phyloP scores from a whole-genome alignment of 2,329 filamentous ascomycete species.

The Simplicillium sp. region DNA sequence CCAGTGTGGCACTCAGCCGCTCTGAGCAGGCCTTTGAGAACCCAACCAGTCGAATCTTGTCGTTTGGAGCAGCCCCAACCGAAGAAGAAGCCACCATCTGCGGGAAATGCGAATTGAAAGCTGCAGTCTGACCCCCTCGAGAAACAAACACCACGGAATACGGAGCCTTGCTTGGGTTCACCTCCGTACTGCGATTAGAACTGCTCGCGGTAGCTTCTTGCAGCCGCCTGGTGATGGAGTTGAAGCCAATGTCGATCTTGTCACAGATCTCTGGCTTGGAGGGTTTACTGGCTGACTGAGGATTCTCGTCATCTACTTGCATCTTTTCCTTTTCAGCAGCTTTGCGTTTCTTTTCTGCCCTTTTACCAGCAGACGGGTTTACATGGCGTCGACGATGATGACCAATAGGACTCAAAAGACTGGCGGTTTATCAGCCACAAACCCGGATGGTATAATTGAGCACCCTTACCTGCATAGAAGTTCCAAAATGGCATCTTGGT shows the following conservation, averaged over 20 bases:
- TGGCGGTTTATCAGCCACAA: slow-evolving; percentile 19
- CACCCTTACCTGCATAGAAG: slow-evolving; percentile 53
- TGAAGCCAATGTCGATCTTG: slow-evolving; percentile 55
- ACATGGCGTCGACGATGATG: slow-evolving; percentile 46
- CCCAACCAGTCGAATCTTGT: slow-evolving; percentile 47
- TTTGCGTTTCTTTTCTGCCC: slow-evolving; percentile 41
- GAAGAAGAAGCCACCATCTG: slow-evolving; percentile 44
- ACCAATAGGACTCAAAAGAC: slow-evolving; percentile 55
- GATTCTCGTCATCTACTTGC: slow-evolving; percentile 9
- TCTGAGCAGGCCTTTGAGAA: slow-evolving; percentile 52
- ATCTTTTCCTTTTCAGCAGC: slow-evolving; percentile 20
- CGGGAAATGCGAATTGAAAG: slow-evolving; percentile 52
- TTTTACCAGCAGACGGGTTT: slow-evolving; percentile 51
- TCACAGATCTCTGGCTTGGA: slow-evolving; percentile 40
- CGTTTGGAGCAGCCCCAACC: slow-evolving; percentile 22
- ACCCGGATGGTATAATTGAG: background rate
- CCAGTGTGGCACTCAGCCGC: slow-evolving; percentile 45
- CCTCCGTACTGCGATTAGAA: background rate
- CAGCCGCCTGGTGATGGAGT: slow-evolving; percentile 51
- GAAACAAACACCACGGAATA: slow-evolving; percentile 50
- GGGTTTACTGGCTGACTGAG: slow-evolving; percentile 12
- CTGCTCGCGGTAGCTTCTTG: slow-evolving; percentile 17
- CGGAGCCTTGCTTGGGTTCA: slow-evolving; percentile 5
- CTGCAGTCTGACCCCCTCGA: slow-evolving; percentile 45
- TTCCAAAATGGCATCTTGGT: slow-evolving; percentile 57